These are phyloP conservation scores for Moringa oleifera DNA, from an alignment of 345 rosid genomes.

Conservation along the genomic window DNA sequence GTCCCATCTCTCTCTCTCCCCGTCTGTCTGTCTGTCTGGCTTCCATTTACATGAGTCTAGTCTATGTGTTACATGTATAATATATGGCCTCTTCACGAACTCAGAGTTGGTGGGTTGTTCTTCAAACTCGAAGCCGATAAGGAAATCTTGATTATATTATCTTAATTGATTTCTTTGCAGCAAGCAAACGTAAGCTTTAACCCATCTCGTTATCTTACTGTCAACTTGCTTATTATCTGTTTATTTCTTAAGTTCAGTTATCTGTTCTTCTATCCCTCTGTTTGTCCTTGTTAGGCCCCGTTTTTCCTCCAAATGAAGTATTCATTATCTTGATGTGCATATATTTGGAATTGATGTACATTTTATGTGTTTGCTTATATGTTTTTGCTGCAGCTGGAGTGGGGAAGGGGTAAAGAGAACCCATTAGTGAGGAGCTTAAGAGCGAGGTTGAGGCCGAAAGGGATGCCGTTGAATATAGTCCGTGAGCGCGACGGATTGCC, in stretches of 20 bases:
- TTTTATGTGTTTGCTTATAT: conserved; percentile 4
- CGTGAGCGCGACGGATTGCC: conserved; percentile 59
- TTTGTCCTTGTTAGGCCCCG: not conserved
- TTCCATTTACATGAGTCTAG: conserved; percentile 8
- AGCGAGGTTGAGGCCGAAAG: conserved; percentile 36
- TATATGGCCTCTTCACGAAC: conserved; percentile 22
- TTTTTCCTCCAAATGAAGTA: not conserved
- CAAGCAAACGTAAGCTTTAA: conserved; percentile 35
- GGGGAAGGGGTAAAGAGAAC: conserved; percentile 54
- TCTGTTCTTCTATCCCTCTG: conserved; percentile 2
- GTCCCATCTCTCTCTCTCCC: conserved; percentile 15
- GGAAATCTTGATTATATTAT: conserved; percentile 6
- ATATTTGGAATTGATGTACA: conserved; percentile 13
- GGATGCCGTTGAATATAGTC: conserved; percentile 67
- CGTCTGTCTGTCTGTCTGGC: conserved; percentile 10
- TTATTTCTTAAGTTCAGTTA: not conserved
- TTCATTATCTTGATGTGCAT: not conserved
- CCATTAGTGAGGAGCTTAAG: conserved; percentile 53
- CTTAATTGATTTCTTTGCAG: conserved; percentile 9
- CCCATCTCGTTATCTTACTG: conserved; percentile 5
- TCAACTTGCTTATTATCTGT: not conserved
- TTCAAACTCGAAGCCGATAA: conserved; percentile 42
- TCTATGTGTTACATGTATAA: conserved; percentile 3
- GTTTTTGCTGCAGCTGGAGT: conserved; percentile 44
- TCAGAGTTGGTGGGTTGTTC: conserved; percentile 25